Percentiles rank a stretch among this genome's conserved stretches.
Conservation (phyloP, 371 early-diverging fungal genomes). For the Syncephalastrum racemosum region DNA sequence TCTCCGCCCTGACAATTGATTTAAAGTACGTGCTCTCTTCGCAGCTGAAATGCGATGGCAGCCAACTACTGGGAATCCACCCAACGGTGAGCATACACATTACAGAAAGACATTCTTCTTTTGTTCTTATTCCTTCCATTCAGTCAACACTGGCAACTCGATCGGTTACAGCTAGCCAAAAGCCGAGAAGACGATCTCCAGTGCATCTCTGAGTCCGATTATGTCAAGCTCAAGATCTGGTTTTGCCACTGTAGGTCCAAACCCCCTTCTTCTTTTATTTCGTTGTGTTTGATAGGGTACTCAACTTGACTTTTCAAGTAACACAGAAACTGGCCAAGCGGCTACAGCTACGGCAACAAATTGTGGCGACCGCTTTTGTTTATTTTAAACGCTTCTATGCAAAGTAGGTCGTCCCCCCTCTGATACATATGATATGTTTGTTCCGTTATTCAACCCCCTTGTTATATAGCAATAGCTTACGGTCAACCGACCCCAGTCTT, state of each 20-base stretch:
- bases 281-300: background rate
- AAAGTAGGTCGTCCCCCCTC: constrained; percentile 55
- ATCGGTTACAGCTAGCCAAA: constrained; percentile 52
- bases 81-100: constrained; percentile 52
- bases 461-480: constrained; percentile 63
- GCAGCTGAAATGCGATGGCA: constrained; percentile 48
- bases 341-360: constrained; percentile 76
- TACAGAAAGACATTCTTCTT: background rate
- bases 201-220: constrained; percentile 55
- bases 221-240: constrained; percentile 67
- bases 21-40: too few relatives aligned
- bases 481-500: constrained; percentile 74
- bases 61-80: constrained; percentile 79
- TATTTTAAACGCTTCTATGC: constrained; percentile 90
- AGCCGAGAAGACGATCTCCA: constrained; percentile 61
- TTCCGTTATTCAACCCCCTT: background rate
- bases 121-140: background rate
- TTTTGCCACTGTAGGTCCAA: constrained; percentile 59
- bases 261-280: background rate
- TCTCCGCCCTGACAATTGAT: too few relatives aligned
- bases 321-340: constrained; percentile 77
- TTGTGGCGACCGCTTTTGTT: constrained; percentile 81
- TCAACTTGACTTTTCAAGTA: constrained; percentile 41
- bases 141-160: constrained; percentile 70
- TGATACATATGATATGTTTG: background rate